A percentile compares a stretch with the other conserved stretches of the same genome.
These are phyloP conservation scores for Gymnopus androsaceus DNA, from an alignment of 1,284 basidiomycete genomes.

Conservation along the genomic window DNA sequence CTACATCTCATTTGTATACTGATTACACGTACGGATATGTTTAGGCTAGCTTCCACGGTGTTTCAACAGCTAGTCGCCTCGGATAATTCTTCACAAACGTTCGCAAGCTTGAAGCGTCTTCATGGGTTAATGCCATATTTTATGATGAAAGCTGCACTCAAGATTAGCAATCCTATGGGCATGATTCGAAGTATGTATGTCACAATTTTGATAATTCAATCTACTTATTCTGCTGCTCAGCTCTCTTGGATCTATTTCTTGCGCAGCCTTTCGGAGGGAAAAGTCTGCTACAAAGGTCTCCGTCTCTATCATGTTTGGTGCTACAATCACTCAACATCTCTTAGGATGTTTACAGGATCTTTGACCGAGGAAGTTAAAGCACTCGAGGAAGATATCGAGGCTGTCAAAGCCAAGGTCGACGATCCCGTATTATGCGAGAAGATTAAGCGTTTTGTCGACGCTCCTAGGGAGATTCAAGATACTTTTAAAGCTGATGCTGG, in stretches of 20 bases:
- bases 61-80: slow-evolving; percentile 94
- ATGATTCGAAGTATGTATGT: slow-evolving; percentile 78
- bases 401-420: slow-evolving; percentile 86
- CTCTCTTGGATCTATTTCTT: slow-evolving; percentile 92
- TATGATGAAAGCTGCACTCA: slow-evolving; percentile 88
- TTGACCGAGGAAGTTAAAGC: slow-evolving; percentile 87
- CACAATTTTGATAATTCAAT: not conserved
- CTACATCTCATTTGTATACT: slow-evolving; percentile 7
- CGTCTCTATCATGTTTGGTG: not conserved
- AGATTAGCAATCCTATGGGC: slow-evolving; percentile 92
- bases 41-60: slow-evolving; percentile 87
- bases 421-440: slow-evolving; percentile 89
- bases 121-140: slow-evolving; percentile 99
- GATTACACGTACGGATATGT: slow-evolving; percentile 8
- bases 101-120: slow-evolving; percentile 87
- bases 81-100: slow-evolving; percentile 89
- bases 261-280: slow-evolving; percentile 95
- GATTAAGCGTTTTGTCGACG: slow-evolving; percentile 83
- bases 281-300: slow-evolving; percentile 84
- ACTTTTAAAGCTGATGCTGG: slow-evolving; percentile 80
- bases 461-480: slow-evolving; percentile 85
- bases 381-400: slow-evolving; percentile 83
- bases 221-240: slow-evolving; percentile 29
- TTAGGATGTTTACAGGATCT: slow-evolving; percentile 92
- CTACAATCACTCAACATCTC: not conserved